Conservation (phyloP, 768 basidiomycete species). For the Termitomyces sp. region DNA sequence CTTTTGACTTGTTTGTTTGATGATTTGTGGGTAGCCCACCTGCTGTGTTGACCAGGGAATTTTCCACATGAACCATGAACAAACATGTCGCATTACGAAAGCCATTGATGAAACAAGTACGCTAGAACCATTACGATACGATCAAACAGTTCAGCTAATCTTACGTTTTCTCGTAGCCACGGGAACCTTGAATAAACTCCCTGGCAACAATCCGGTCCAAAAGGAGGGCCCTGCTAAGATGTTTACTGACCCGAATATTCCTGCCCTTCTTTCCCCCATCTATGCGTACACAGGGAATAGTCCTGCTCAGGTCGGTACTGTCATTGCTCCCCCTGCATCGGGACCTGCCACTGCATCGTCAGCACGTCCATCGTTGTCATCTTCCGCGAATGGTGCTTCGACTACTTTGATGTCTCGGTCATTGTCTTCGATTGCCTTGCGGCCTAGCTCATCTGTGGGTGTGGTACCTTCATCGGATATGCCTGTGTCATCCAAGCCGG, state of each 20-base stretch:
- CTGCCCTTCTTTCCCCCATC: conserved; percentile 37
- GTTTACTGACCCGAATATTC: conserved; percentile 29
- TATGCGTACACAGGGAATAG: conserved; percentile 40
- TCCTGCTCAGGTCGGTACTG: conserved; percentile 32
- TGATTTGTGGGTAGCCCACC: conserved; percentile 21
- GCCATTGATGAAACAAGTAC: conserved; percentile 43
- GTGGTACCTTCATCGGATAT: not conserved
- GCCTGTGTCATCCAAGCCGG: not conserved
- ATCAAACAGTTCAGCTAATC: not conserved
- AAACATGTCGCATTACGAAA: conserved; percentile 41
- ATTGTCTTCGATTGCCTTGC: not conserved
- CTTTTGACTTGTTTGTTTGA: not conserved
- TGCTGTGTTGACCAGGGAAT: conserved; percentile 44
- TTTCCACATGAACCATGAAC: conserved; percentile 35
- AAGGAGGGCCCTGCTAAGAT: conserved; percentile 29
- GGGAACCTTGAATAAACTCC: conserved; percentile 41
- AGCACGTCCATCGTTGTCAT: not conserved
- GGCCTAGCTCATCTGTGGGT: not conserved
- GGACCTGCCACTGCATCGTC: conserved; percentile 2
- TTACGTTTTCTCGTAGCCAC: conserved; percentile 28
- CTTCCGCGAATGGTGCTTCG: conserved; percentile 2
- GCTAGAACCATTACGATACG: not conserved
- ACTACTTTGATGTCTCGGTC: not conserved
- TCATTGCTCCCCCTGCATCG: conserved; percentile 14
- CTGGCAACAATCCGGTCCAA: conserved; percentile 52